Evolutionary conservation across 305 asterid species (phyloP), one percentile per base, ranked within the genome.

Genomic region (Rubia peregrina): DNA sequence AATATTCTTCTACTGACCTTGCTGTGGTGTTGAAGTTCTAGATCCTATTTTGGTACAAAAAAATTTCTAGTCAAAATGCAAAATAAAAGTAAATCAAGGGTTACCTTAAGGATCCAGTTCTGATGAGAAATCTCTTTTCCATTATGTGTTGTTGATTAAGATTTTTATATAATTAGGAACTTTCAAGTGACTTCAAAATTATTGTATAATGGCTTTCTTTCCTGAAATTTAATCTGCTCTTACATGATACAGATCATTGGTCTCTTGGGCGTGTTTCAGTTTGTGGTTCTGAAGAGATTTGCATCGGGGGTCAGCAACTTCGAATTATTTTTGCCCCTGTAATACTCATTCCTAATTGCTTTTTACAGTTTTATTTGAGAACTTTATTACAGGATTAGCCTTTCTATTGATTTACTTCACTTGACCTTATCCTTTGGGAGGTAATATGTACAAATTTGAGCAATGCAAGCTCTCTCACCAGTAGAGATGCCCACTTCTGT

Each of bases 271-370:
- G 82, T 82, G 75, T 82, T 65, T 81, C 92, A 62, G 90, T 93
- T 76, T 62, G 70, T 75, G 98, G 96, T 71, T 80, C 85, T 70
- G 98, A 91, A 80, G 98, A 93, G 79, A 83, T 93, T 76, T 83
- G 85, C 77, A 85, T 93, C 70, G 94, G 96, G 79, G 93, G 89
- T 76, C 88, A 91, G 77, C 84, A 68, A 59, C 79, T 89, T 76
- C 89, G 86, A 87, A 78, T 89, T 78, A 78, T 93, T 77, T 73
- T 86, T 66, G 97, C 98, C 80, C 96, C 88, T 16, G 97, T 93
- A 84, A 82, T 76, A 72, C 70, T 69, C 70, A 71, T 65, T 63
- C 56, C 41, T 36, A 62, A 40, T 43, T 40, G 6, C 33, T 46
- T 43, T 64, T 40, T 24, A 13, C 55, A 12, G 21, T 68, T 67